Base-by-base conservation (phyloP, 371 early-diverging fungal species). In the Rhizoclosmatium hyalinum region DNA sequence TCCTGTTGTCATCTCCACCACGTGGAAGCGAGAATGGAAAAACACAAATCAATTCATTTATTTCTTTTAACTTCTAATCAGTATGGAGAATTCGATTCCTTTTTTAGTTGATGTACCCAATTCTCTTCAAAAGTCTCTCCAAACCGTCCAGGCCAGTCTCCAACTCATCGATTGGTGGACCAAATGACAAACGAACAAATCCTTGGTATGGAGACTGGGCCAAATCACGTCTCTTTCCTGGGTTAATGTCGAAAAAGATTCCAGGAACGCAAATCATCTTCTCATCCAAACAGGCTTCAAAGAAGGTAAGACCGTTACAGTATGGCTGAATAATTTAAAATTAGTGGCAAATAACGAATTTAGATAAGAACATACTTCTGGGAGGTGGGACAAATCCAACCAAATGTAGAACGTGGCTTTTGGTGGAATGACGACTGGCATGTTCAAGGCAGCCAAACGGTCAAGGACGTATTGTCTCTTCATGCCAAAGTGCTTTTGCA, bases 211-310 rank as follows among this genome's bases (percentile, higher is more conserved):
- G 87, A 19, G 82, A 82, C 41, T 84, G 81, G 56, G 85, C 84
- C 4, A 87, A 74, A 60, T 87, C 87, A 74, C 87, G 83, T 41
- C 87, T 82, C 14, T 80, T 71, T 8, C 84, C 83, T 62, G 87
- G 87, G 81, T 87, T 87, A 54, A 87, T 81, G 74, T 87, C 87
- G 65, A 87, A 87, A 78, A 84, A 84, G 54, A 85, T 83, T 54
- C 84, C 85, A n/a, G 85, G 85, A 41, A 85, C 88, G 43, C 84
- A 78, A 53, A 74, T 64, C 80, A 87, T 85, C 77, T 85, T 85
- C 54, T 87, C 84, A 39, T 80, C 74, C 47, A 87, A 74, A 53
- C 84, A 83, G 57, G 81, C 83, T 75, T 87, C 87, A 77, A 87
- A 87, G 71, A 87, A 87, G 50, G 56, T 76, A 10, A 87, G 78